Conservation (phyloP, 2,329 filamentous ascomycete genomes). For the Trichoderma guizhouense region DNA sequence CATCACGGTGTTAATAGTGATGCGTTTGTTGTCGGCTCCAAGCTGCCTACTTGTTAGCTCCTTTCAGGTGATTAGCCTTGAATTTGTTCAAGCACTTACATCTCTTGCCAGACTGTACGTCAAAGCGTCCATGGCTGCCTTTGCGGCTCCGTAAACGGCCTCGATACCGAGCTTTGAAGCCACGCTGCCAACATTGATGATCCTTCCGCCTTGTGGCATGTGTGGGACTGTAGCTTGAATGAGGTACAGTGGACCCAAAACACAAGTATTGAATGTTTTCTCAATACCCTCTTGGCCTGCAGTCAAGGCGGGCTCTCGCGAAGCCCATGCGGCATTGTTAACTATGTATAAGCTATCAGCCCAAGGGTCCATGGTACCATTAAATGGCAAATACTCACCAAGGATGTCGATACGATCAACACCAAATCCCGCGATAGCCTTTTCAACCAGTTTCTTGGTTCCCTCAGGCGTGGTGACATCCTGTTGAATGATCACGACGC, state of each 20-base stretch:
- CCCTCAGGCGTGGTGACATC: neutral
- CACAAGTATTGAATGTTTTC: neutral
- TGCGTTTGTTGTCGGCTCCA: slow-evolving; percentile 17
- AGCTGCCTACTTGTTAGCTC: neutral
- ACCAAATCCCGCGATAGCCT: neutral
- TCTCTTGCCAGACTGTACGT: slow-evolving; percentile 32
- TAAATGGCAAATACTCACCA: neutral
- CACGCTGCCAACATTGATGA: slow-evolving; percentile 10
- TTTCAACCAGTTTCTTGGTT: neutral
- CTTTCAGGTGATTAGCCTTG: rapidly evolving
- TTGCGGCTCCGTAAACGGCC: slow-evolving; percentile 24
- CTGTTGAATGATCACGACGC: neutral
- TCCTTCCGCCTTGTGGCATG: neutral
- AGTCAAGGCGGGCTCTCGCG: neutral
- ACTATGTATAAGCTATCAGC: neutral
- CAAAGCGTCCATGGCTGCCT: slow-evolving; percentile 34
- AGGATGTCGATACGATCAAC: slow-evolving; percentile 9
- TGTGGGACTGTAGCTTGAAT: slow-evolving; percentile 2
- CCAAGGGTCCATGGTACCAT: too few relatives aligned
- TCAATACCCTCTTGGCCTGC: neutral
- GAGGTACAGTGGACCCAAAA: slow-evolving; percentile 2
- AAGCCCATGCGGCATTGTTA: slow-evolving; percentile 11
- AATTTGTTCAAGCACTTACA: slow-evolving; percentile 20
- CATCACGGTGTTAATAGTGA: slow-evolving; percentile 39
- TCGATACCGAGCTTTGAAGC: slow-evolving; percentile 13